These are phyloP conservation scores for Globisporangium nagaii DNA, from an alignment of 352 stramenopile genomes.

Conservation along the genomic window DNA sequence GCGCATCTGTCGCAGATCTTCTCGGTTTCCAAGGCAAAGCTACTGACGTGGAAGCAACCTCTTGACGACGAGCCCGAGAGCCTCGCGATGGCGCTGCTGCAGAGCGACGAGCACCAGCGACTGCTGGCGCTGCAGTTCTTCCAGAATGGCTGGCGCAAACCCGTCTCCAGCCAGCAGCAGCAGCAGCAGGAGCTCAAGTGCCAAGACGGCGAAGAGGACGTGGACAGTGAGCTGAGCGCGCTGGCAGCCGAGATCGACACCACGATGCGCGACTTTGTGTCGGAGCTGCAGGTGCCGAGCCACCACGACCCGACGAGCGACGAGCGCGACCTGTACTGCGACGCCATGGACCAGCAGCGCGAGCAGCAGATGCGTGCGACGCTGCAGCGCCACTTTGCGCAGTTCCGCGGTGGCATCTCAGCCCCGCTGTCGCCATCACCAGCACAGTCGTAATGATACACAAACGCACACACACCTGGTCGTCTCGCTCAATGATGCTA, in stretches of 20 bases:
- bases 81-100: constrained; percentile 29
- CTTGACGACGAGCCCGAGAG: constrained; percentile 8
- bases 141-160: constrained; percentile 37
- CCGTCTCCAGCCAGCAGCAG: constrained; percentile 5
- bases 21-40: background rate
- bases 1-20: constrained; percentile 19
- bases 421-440: background rate
- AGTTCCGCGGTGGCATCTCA: constrained; percentile 22
- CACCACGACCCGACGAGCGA: constrained; percentile 9
- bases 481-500: too few relatives aligned
- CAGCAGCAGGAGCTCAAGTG: background rate
- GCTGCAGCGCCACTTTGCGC: constrained; percentile 60
- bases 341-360: constrained; percentile 21
- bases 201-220: background rate
- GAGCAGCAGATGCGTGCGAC: constrained; percentile 33
- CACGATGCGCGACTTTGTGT: constrained; percentile 33
- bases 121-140: constrained; percentile 43
- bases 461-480: too few relatives aligned
- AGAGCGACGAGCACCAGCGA: constrained; percentile 26
- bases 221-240: constrained; percentile 9
- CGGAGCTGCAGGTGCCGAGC: constrained; percentile 19
- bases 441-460: background rate
- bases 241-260: constrained; percentile 26
- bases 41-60: background rate
- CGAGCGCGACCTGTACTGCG: constrained; percentile 7